phyloP scores from a whole-genome alignment of 225 moss, liverwort and hornwort genomes.

The Polytrichum commune region DNA sequence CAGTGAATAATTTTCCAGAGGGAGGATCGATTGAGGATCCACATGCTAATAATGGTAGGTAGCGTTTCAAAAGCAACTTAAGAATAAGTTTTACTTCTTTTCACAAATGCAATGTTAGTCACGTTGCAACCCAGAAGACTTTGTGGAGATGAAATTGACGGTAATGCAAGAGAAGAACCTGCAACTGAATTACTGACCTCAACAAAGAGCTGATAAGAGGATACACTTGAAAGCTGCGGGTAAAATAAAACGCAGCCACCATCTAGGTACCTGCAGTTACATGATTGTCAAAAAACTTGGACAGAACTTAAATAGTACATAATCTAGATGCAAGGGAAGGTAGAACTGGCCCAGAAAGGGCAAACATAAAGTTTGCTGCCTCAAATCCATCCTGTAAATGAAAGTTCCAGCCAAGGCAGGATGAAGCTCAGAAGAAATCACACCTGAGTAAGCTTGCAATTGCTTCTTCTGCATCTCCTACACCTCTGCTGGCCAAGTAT shows the following conservation, averaged over 20 bases:
- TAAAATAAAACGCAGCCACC: conserved; percentile 64
- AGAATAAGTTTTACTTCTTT: too few species aligned
- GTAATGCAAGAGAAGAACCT: neutral
- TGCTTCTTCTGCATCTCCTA: conserved; percentile 55
- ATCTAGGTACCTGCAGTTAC: conserved; percentile 55
- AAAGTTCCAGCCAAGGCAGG: neutral
- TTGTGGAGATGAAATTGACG: too few species aligned
- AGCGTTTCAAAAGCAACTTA: too few species aligned
- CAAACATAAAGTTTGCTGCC: neutral
- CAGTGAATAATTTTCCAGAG: too few species aligned
- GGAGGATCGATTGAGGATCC: too few species aligned
- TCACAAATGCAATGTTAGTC: too few species aligned
- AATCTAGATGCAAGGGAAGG: neutral
- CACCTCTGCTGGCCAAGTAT: conserved; percentile 52
- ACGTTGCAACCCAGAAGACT: too few species aligned
- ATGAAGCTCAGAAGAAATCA: conserved; percentile 3
- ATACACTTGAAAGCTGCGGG: conserved; percentile 57
- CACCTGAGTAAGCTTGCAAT: conserved; percentile 54
- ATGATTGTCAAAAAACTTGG: conserved; percentile 1
- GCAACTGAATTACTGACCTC: conserved; percentile 30
- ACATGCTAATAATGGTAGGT: too few species aligned
- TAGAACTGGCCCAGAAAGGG: conserved; percentile 7
- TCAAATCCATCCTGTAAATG: neutral
- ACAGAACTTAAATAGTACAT: neutral
- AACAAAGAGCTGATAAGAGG: conserved; percentile 64